phyloP scores from a whole-genome alignment of 148 eudicot species.

The Rheum nobile region DNA sequence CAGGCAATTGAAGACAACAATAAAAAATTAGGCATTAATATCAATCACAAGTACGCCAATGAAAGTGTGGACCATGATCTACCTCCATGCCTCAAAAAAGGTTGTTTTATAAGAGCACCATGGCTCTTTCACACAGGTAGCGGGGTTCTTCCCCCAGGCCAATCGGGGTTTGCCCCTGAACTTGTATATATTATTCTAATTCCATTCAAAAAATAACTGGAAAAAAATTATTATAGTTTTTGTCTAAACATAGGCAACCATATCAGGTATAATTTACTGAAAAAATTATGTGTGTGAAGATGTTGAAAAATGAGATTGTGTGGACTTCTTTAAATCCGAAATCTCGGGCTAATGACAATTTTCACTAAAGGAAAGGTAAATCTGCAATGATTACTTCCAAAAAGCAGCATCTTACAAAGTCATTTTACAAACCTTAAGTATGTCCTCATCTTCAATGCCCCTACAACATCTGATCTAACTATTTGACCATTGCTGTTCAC shows the following conservation, averaged over 20 bases:
- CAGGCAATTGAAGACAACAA: background rate
- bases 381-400: background rate
- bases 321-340: background rate
- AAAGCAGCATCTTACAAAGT: background rate
- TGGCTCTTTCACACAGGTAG: background rate
- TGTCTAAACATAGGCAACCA: background rate
- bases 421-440: slow-evolving; percentile 50
- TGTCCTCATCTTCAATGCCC: slow-evolving; percentile 93
- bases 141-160: background rate
- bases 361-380: background rate
- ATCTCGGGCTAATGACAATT: background rate
- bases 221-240: too few species aligned
- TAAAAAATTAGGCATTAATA: background rate
- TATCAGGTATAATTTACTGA: background rate
- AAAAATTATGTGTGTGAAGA: background rate
- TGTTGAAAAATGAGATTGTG: background rate
- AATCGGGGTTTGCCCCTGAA: background rate
- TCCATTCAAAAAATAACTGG: background rate
- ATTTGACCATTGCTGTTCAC: slow-evolving; percentile 95
- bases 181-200: too few species aligned
- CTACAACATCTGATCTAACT: slow-evolving; percentile 87
- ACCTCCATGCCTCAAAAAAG: background rate
- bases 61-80: background rate
- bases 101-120: background rate
- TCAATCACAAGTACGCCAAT: background rate